Base-by-base conservation (phyloP, 139 green algal species). In the Ettlia oleoabundans region DNA sequence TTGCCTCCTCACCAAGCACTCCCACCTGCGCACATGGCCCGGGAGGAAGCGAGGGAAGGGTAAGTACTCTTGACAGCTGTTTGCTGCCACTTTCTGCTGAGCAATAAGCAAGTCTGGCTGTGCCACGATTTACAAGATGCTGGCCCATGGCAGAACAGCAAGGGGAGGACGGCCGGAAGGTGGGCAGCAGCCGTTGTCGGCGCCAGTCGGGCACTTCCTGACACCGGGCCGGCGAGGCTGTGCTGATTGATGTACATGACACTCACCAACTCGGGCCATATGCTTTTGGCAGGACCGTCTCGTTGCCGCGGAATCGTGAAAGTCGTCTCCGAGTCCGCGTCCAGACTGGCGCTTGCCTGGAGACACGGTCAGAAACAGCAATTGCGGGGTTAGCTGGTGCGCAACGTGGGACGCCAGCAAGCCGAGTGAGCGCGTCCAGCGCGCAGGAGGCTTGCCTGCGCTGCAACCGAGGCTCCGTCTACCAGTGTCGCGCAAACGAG, bases 261-360 rank as follows among this genome's bases (percentile, higher is more conserved):
- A 40, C 77, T 47, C 77, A 68, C 47, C 77, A 83, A 64, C 22
- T 83, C 64, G 40, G 64, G 63, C 64, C 77, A 83, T 13, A 40
- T 21, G 15, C 15, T 28, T 35, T 80, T 80, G 33, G 40, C 26
- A 2, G 73, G 26, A 51, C 67, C 68, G 32, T 51, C 35, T 19
- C 68, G 22, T 35, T 40, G 21, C 8, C 33, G 35, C 2, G 73
- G 73, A 9, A 80, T 15, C 8, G n/a, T 38, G 28, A 77, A 61
- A 32, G 35, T 52, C 35, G 62, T 61, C 52, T 77, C 70, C 0
- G 70, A 30, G 43, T 77, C 70, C 19, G 4, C 9, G 26, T 76
- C 68, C 65, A 41, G 30, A 5, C 32, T 33, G 67, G 38, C 13
- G 40, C 47, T 58, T 10, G 13, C 47, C 47, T 37, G 22, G 22